phyloP scores from a whole-genome alignment of 257 asterid genomes.

The Ilex aquifolium region DNA sequence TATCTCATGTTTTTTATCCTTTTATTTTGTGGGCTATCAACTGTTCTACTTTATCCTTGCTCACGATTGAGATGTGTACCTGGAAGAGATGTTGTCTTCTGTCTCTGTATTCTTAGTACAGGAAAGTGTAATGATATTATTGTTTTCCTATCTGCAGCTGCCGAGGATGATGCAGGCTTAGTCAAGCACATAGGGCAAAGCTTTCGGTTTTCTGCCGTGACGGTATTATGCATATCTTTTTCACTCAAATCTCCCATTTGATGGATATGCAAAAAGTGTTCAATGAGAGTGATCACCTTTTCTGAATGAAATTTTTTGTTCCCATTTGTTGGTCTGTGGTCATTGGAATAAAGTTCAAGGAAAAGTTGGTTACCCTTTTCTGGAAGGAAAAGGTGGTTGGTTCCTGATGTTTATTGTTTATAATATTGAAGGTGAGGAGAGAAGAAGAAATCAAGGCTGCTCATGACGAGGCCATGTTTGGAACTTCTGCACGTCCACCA shows the following conservation, averaged over 20 bases:
- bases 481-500: conserved; percentile 48
- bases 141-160: conserved; percentile 42
- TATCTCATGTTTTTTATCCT: neutral
- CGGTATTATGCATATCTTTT: conserved; percentile 34
- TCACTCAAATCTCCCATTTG: neutral
- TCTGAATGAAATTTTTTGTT: neutral
- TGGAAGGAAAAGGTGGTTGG: neutral
- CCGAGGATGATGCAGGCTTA: conserved; percentile 67
- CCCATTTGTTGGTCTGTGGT: neutral
- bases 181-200: conserved; percentile 83
- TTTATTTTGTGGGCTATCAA: too few species aligned
- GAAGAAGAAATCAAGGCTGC: conserved; percentile 67
- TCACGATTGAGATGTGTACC: neutral
- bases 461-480: conserved; percentile 86
- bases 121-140: conserved; percentile 1
- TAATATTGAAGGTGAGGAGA: conserved; percentile 44
- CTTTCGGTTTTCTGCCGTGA: conserved; percentile 75
- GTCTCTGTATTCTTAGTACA: too few species aligned
- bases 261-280: neutral
- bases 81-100: neutral
- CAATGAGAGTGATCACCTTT: neutral
- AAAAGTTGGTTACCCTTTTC: neutral
- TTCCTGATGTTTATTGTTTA: neutral
- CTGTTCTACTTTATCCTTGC: too few species aligned
- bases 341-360: neutral